Percentiles rank a stretch among this genome's conserved stretches.
These are phyloP conservation scores for Botryotinia globosa DNA, from an alignment of 2,329 filamentous ascomycete species.

Conservation along the genomic window DNA sequence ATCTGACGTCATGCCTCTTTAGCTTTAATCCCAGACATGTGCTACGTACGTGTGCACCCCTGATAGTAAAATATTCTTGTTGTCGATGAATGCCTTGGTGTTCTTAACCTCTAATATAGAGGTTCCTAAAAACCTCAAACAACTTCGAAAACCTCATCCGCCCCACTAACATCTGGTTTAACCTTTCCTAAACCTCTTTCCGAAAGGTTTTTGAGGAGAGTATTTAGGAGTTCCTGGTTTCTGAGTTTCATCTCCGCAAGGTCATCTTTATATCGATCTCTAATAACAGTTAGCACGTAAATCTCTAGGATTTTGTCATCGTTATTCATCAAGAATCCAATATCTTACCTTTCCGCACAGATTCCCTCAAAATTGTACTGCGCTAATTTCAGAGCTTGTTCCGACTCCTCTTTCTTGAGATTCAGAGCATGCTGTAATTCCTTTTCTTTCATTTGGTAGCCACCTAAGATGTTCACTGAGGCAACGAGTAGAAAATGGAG, in stretches of 20 bases:
- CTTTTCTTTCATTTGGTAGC: background rate
- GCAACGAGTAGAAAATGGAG: accelerated
- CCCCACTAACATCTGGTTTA: background rate
- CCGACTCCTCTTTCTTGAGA: background rate
- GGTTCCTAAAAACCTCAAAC: background rate
- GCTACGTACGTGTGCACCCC: too few relatives aligned
- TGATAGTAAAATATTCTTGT: background rate
- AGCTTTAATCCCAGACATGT: too few relatives aligned
- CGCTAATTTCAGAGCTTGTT: background rate
- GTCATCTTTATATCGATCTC: background rate
- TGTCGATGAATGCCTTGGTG: background rate
- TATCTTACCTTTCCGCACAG: background rate
- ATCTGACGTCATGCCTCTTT: too few relatives aligned
- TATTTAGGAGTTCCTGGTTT: background rate
- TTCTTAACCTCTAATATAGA: background rate
- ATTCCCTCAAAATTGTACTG: background rate
- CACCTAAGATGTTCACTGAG: background rate
- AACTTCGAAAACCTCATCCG: background rate
- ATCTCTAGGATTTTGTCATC: background rate
- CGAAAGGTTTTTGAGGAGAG: background rate
- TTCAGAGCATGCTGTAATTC: background rate
- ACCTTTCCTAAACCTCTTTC: background rate
- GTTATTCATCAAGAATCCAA: background rate
- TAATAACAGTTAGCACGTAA: background rate
- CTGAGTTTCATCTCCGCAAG: background rate